A percentile compares a stretch with the other conserved stretches of the same genome.
These are phyloP conservation scores for Colletotrichum sp. DNA, from an alignment of 2,329 filamentous ascomycete genomes.

Conservation along the genomic window DNA sequence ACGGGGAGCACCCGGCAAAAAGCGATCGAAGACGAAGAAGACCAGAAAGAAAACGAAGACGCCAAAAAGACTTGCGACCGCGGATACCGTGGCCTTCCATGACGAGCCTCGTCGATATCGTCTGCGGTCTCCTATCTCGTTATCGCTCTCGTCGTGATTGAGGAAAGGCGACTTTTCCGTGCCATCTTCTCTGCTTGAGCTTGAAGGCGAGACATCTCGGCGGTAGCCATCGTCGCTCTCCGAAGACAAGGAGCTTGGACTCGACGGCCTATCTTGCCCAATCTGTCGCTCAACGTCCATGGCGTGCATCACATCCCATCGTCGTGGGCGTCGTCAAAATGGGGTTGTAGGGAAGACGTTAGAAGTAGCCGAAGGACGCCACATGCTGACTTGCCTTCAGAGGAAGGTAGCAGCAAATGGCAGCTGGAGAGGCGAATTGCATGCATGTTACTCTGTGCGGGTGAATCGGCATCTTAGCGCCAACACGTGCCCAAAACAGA, in stretches of 20 bases:
- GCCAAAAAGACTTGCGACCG: not conserved
- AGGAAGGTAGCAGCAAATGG: not conserved
- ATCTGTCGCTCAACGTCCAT: slow-evolving; percentile 6
- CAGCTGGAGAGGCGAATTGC: not conserved
- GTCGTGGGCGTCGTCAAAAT: not conserved
- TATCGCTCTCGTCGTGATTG: not conserved
- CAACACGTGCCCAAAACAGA: not conserved
- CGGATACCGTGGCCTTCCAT: not conserved
- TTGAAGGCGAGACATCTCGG: not conserved
- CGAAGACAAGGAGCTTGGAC: not conserved
- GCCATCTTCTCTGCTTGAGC: not conserved
- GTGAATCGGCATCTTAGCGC: not conserved
- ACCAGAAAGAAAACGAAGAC: not conserved
- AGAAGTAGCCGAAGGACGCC: not conserved
- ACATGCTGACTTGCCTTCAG: not conserved
- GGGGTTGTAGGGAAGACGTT: not conserved
- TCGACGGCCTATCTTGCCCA: not conserved
- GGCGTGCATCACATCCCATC: not conserved
- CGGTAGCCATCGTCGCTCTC: not conserved
- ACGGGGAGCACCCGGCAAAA: not conserved
- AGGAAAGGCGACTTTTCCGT: slow-evolving; percentile 13
- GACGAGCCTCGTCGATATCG: not conserved
- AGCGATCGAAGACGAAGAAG: not conserved
- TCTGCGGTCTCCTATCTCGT: not conserved
- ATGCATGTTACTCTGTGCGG: not conserved